phyloP scores from a whole-genome alignment of 768 basidiomycete genomes.

The Phylloporus arenicola region DNA sequence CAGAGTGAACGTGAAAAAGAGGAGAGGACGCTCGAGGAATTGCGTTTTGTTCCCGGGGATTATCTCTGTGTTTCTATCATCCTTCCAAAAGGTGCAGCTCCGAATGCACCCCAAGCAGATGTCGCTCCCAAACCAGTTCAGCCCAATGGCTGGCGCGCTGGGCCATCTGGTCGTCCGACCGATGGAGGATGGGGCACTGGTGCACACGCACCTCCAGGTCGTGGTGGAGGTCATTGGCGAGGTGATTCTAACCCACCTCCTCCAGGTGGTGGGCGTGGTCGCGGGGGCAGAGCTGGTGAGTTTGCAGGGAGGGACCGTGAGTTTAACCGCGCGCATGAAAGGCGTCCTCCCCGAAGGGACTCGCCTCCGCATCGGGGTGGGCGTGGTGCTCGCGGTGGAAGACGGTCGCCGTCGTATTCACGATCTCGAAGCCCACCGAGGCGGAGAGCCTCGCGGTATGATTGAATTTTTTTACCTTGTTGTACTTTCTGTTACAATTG shows the following conservation, averaged over 20 bases:
- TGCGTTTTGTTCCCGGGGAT: slow-evolving; percentile 78
- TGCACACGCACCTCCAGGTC: slow-evolving; percentile 33
- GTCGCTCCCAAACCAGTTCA: slow-evolving; percentile 31
- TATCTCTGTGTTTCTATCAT: slow-evolving; percentile 70
- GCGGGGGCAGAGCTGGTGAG: slow-evolving; percentile 35
- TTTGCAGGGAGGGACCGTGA: slow-evolving; percentile 34
- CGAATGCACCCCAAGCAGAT: slow-evolving; percentile 46
- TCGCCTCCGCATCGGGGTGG: slow-evolving; percentile 46
- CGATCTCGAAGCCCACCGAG: slow-evolving; percentile 41
- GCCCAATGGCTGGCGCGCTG: slow-evolving; percentile 34
- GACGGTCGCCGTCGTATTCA: slow-evolving; percentile 34
- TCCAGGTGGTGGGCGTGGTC: slow-evolving; percentile 38
- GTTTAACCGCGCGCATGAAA: slow-evolving; percentile 37
- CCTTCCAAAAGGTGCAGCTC: slow-evolving; percentile 56
- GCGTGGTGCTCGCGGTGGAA: slow-evolving; percentile 39
- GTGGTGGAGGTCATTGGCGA: slow-evolving; percentile 71
- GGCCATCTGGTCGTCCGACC: slow-evolving; percentile 33
- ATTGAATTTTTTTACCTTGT: slow-evolving; percentile 14
- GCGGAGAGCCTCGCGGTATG: slow-evolving; percentile 31
- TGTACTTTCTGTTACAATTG: slow-evolving; percentile 1
- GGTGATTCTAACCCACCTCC: slow-evolving; percentile 56
- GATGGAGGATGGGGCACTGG: slow-evolving; percentile 49
- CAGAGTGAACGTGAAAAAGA: slow-evolving; percentile 47
- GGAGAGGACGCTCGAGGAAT: slow-evolving; percentile 71
- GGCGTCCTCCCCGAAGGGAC: slow-evolving; percentile 46